These are phyloP conservation scores for Pterocarpus santalinus DNA, from an alignment of 306 rosid genomes.

Conservation along the genomic window DNA sequence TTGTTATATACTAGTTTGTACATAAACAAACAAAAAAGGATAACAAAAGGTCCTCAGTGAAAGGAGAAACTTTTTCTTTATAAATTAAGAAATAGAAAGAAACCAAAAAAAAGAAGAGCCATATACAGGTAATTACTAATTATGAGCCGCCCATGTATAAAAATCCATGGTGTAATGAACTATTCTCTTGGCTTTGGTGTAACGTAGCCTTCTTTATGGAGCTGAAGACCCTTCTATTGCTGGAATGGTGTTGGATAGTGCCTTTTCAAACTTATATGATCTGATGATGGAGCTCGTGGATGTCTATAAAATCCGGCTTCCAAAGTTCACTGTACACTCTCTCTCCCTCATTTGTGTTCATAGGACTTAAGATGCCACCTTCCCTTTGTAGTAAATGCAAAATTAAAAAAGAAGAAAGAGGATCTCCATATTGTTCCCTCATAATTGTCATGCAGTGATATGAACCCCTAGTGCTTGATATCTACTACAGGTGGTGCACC, in stretches of 20 bases:
- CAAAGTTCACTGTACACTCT: constrained; percentile 86
- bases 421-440: constrained; percentile 8
- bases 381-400: constrained; percentile 36
- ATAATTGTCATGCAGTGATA: neutral
- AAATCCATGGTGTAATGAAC: constrained; percentile 26
- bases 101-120: neutral
- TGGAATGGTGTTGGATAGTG: constrained; percentile 99
- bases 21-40: neutral
- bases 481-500: too few species aligned
- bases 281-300: constrained; percentile 96
- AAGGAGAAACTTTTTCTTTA: neutral
- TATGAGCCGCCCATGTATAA: constrained; percentile 1
- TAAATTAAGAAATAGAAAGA: neutral
- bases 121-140: neutral
- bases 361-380: constrained; percentile 2
- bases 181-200: constrained; percentile 37
- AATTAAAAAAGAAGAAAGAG: neutral
- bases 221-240: constrained; percentile 96
- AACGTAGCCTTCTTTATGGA: constrained; percentile 94
- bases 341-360: constrained; percentile 19
- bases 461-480: too few species aligned
- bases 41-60: constrained; percentile 5
- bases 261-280: constrained; percentile 90
- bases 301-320: constrained; percentile 94
- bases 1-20: neutral